A percentile compares a stretch with the other conserved stretches of the same genome.
Evolutionary conservation across 257 asterid species (phyloP).

Genomic region (Pogostemon cablin): DNA sequence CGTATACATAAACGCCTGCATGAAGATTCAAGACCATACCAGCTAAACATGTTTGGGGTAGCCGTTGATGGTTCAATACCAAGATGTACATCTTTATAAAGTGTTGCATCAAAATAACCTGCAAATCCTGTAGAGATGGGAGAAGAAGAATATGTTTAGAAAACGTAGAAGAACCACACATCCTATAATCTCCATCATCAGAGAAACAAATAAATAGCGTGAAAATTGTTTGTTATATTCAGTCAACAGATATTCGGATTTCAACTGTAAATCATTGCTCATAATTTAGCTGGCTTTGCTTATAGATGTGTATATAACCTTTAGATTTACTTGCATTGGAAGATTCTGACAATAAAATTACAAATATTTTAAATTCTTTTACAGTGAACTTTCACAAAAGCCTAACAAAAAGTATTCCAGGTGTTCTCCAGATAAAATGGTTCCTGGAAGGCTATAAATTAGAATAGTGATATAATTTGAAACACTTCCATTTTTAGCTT

Average conservation of each 20-base stretch:
- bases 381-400: too few species aligned
- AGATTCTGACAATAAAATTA: too few species aligned
- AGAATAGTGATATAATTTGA: neutral
- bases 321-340: too few species aligned
- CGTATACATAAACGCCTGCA: neutral
- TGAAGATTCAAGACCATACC: conserved; percentile 45
- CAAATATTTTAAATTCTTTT: too few species aligned
- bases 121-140: conserved; percentile 66
- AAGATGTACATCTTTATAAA: conserved; percentile 92
- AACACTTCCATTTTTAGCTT: neutral
- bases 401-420: too few species aligned
- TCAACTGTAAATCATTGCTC: too few species aligned
- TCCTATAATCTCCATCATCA: neutral
- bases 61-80: conserved; percentile 95
- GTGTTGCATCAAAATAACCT: conserved; percentile 94
- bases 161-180: neutral
- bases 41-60: conserved; percentile 98
- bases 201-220: too few species aligned
- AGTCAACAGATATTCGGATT: too few species aligned
- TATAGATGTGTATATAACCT: too few species aligned
- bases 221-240: too few species aligned
- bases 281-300: too few species aligned
- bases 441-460: neutral
- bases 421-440: too few species aligned
- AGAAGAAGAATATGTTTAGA: conserved; percentile 19